A percentile compares a stretch with the other conserved stretches of the same genome.
These are phyloP conservation scores for Pouteria glomerata DNA, from an alignment of 148 eudicot genomes.

Conservation along the genomic window DNA sequence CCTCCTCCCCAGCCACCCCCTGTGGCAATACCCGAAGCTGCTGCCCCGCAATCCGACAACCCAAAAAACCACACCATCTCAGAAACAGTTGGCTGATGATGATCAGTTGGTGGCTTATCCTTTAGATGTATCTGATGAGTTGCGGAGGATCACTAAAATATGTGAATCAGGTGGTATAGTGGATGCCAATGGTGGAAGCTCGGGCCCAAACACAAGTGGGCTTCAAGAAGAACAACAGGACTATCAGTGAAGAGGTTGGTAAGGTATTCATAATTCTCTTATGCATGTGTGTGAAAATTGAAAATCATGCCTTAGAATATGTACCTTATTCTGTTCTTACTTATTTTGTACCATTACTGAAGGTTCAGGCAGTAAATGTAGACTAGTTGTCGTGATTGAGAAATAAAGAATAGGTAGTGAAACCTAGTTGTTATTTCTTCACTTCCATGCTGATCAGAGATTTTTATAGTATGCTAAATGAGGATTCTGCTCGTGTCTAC, in stretches of 20 bases:
- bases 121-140: constrained; percentile 44
- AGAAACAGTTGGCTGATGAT: constrained; percentile 29
- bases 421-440: neutral
- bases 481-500: neutral
- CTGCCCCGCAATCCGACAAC: constrained; percentile 26
- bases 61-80: constrained; percentile 28
- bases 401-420: neutral
- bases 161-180: constrained; percentile 60
- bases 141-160: constrained; percentile 63
- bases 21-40: constrained; percentile 25
- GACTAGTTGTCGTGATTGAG: neutral
- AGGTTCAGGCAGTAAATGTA: neutral
- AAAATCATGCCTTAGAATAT: neutral
- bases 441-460: neutral
- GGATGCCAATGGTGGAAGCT: constrained; percentile 37
- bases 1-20: constrained; percentile 65
- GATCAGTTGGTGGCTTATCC: constrained; percentile 38
- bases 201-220: constrained; percentile 38
- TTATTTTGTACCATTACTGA: neutral
- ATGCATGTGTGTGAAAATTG: neutral
- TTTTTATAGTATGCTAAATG: neutral
- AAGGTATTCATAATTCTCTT: neutral
- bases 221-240: constrained; percentile 44
- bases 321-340: neutral
- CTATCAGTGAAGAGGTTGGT: neutral